phyloP scores from a whole-genome alignment of 1,284 basidiomycete genomes.

The Xerocomus minutiporus region DNA sequence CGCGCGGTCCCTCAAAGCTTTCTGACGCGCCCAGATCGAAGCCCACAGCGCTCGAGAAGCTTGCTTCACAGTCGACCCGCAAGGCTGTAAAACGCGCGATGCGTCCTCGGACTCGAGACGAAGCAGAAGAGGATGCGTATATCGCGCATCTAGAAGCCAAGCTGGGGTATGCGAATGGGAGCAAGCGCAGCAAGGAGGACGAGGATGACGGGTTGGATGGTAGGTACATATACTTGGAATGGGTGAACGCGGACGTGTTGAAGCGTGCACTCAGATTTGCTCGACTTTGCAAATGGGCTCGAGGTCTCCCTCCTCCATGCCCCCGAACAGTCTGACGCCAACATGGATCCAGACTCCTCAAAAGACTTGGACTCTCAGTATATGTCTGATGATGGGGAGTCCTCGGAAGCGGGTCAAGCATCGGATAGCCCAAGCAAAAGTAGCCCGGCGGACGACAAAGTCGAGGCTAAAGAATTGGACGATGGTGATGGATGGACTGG shows the following conservation, averaged over 20 bases:
- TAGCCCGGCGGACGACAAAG: slow-evolving; percentile 3
- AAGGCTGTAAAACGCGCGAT: slow-evolving; percentile 19
- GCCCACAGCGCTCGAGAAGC: slow-evolving; percentile 35
- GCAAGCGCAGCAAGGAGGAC: slow-evolving; percentile 36
- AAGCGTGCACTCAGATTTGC: slow-evolving; percentile 38
- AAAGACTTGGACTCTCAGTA: neutral
- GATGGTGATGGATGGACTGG: slow-evolving; percentile 24
- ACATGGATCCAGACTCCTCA: neutral
- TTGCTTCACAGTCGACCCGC: slow-evolving; percentile 20
- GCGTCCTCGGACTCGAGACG: slow-evolving; percentile 35
- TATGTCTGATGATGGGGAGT: slow-evolving; percentile 13
- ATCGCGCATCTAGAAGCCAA: slow-evolving; percentile 75
- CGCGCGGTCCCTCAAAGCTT: neutral
- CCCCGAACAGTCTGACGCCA: neutral
- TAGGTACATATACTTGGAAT: slow-evolving; percentile 24
- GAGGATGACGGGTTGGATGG: slow-evolving; percentile 66
- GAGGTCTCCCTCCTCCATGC: slow-evolving; percentile 8
- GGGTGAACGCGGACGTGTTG: neutral
- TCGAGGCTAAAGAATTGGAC: slow-evolving; percentile 5
- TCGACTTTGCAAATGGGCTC: slow-evolving; percentile 45
- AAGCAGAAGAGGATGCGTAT: slow-evolving; percentile 69
- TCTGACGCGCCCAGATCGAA: slow-evolving; percentile 3
- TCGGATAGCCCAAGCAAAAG: slow-evolving; percentile 17
- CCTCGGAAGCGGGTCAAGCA: slow-evolving; percentile 30
- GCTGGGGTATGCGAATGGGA: slow-evolving; percentile 46